Evolutionary conservation across 1,284 basidiomycete genomes (phyloP), one percentile per base, ranked within the genome.

Genomic region (Mycosarcoma maydis): DNA sequence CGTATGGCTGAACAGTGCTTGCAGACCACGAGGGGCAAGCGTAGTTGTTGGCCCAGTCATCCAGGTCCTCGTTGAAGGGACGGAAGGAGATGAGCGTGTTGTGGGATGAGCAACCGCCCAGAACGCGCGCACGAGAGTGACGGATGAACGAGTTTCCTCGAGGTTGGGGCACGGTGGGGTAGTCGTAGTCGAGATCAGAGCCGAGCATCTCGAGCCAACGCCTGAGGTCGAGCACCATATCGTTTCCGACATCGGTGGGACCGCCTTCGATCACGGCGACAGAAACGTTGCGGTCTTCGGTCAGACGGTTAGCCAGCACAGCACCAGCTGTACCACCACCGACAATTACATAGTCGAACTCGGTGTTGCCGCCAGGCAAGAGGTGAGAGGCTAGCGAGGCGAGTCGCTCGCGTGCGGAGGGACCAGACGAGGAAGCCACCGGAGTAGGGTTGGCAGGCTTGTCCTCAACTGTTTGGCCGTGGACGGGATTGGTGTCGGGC

Each of bases 51-150:
- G 76, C 71, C 82, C 82, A 83, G 33, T 73, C 71, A 53, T 82
- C 80, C 32, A 83, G 61, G 41, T 83, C 82, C 53, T 65, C 78
- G 41, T 80, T 79, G 56, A 83, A 81, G 10, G 82, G 82, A 22
- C 80, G 67, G 71, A 83, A 83, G 38, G 78, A 80, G 60, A 83
- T 83, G 29, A 82, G 68, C 22, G 82, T 83, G 68, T 83, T 83
- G 75, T 83, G 82, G 41, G 77, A 80, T 16, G 74, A 77, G 65
- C 82, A 83, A 30, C 82, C 82, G 24, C 82, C 82, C 11, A 83
- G 71, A 9, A 83, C 81, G 7, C 65, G 58, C 0, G 82, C 82
- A 23, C 82, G 73, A 14, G 75, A 78, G 59, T 83, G 82, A n/a
- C 74, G 68, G 49, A 83, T 83, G 68, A 80, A 77, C 46, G 80